phyloP scores from a whole-genome alignment of 352 stramenopile genomes.

The Halophytophthora batemanensis region DNA sequence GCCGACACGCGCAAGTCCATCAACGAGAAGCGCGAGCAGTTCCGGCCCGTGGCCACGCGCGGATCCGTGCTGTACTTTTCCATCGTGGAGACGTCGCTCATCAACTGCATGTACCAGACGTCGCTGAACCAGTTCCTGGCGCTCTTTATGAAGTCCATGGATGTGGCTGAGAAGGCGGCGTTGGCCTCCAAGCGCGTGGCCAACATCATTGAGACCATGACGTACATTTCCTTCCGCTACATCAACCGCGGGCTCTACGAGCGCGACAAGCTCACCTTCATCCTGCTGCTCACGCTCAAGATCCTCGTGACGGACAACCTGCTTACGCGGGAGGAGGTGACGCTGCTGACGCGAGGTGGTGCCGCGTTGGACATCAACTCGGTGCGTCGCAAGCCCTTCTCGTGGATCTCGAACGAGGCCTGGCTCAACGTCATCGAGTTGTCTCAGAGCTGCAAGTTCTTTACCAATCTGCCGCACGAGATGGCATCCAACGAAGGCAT shows the following conservation, averaged over 20 bases:
- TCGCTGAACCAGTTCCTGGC: constrained; percentile 97
- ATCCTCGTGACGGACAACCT: constrained; percentile 95
- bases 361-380: constrained; percentile 97
- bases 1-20: constrained; percentile 97
- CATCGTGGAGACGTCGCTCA: constrained; percentile 97
- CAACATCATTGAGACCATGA: constrained; percentile 99
- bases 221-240: constrained; percentile 98
- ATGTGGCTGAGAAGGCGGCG: constrained; percentile 95
- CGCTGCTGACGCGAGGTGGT: constrained; percentile 93
- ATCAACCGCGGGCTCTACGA: constrained; percentile 98
- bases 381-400: constrained; percentile 95
- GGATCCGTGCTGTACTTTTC: constrained; percentile 98
- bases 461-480: constrained; percentile 94
- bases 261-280: constrained; percentile 98
- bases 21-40: constrained; percentile 98
- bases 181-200: constrained; percentile 96
- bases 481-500: constrained; percentile 96
- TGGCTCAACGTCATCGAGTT: constrained; percentile 98
- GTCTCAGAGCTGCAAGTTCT: constrained; percentile 95
- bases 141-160: constrained; percentile 98
- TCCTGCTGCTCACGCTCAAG: constrained; percentile 97
- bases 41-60: constrained; percentile 95
- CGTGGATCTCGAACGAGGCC: constrained; percentile 96
- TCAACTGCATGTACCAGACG: constrained; percentile 99
- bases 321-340: constrained; percentile 94